Evolutionary conservation across 2,329 filamentous ascomycete genomes (phyloP).

Genomic region (Botryotinia narcissicola): DNA sequence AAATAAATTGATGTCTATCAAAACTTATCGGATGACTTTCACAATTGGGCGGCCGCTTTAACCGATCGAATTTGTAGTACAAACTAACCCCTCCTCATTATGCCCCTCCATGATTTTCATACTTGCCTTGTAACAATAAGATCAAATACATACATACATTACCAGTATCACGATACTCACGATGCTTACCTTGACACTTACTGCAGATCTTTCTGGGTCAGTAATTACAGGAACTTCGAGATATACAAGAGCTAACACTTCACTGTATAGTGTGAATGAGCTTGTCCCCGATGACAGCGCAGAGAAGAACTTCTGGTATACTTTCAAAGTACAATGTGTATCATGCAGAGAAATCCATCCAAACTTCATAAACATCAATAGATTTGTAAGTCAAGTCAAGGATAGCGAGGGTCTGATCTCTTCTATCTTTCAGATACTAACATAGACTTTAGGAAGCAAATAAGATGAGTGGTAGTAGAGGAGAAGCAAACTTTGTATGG

Average conservation of each 20-base stretch:
- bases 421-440: background rate
- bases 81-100: slow-evolving; percentile 12
- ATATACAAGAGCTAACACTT: background rate
- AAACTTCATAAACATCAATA: slow-evolving; percentile 81
- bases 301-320: slow-evolving; percentile 89
- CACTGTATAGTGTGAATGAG: slow-evolving; percentile 71
- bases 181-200: slow-evolving; percentile 66
- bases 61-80: background rate
- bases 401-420: no score
- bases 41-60: slow-evolving; percentile 24
- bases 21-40: slow-evolving; percentile 12
- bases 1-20: slow-evolving; percentile 8
- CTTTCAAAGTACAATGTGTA: slow-evolving; percentile 97
- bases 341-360: slow-evolving; percentile 89
- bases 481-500: slow-evolving; percentile 99
- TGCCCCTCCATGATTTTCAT: slow-evolving; percentile 13
- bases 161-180: slow-evolving; percentile 14
- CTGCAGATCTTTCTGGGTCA: slow-evolving; percentile 68
- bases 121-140: background rate
- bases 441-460: slow-evolving; percentile 66
- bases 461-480: slow-evolving; percentile 87
- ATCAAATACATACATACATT: background rate
- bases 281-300: slow-evolving; percentile 80
- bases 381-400: slow-evolving; percentile 61
- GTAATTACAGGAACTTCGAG: slow-evolving; percentile 28